A percentile compares a stretch with the other conserved stretches of the same genome.
Conservation (phyloP, 1,284 basidiomycete species). For the Polyporus tsugae region DNA sequence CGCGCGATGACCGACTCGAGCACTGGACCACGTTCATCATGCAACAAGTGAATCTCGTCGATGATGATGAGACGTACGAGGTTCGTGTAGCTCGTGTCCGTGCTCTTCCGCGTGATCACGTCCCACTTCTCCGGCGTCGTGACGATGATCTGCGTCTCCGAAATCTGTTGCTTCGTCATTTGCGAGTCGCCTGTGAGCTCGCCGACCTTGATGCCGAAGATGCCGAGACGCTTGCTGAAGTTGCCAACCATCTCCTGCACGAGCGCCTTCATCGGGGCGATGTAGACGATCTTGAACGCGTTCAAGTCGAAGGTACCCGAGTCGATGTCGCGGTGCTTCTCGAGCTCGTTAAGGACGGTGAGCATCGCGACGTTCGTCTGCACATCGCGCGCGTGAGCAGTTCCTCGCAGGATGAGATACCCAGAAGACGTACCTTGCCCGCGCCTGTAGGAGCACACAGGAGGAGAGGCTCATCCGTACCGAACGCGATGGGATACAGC, state of each 20-base stretch:
- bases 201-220: slow-evolving; percentile 89
- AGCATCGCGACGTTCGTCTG: slow-evolving; percentile 99
- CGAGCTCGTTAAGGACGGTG: slow-evolving; percentile 88
- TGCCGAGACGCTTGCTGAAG: slow-evolving; percentile 84
- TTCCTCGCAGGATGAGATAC: too few species aligned
- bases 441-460: slow-evolving; percentile 99
- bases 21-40: slow-evolving; percentile 98
- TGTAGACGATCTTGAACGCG: slow-evolving; percentile 97
- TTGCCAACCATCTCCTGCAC: slow-evolving; percentile 98
- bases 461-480: slow-evolving; percentile 93
- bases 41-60: slow-evolving; percentile 97
- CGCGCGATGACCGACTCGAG: slow-evolving; percentile 93
- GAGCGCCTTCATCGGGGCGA: slow-evolving; percentile 99
- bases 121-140: slow-evolving; percentile 99
- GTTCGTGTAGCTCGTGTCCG: slow-evolving; percentile 97
- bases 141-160: slow-evolving; percentile 98
- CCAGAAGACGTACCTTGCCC: slow-evolving; percentile 80
- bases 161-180: slow-evolving; percentile 98
- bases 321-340: slow-evolving; percentile 84
- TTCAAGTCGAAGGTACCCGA: slow-evolving; percentile 90
- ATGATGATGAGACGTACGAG: slow-evolving; percentile 97
- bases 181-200: slow-evolving; percentile 98
- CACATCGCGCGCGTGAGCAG: neutral
- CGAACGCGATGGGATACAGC: slow-evolving; percentile 93
- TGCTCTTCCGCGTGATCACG: slow-evolving; percentile 97